Conservation (phyloP, 257 asterid species). For the Fraxinus anomala region DNA sequence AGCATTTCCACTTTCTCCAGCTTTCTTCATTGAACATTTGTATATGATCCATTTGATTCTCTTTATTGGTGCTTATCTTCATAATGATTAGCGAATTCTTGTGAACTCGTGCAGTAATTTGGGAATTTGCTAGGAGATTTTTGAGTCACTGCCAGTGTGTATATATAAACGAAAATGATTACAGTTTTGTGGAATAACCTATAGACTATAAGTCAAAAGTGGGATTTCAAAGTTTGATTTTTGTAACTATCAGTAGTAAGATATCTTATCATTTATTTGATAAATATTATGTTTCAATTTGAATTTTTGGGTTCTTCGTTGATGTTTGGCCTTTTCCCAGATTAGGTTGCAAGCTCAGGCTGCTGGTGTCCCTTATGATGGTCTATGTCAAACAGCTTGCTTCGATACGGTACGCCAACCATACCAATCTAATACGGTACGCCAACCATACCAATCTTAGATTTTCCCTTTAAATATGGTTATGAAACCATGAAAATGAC, state of each 20-base stretch:
- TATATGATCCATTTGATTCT: constrained; percentile 6
- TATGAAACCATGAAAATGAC: not conserved
- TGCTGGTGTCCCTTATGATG: constrained; percentile 64
- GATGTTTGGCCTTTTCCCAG: constrained; percentile 40
- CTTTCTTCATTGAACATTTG: not conserved
- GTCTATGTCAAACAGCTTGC: constrained; percentile 34
- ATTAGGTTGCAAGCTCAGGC: constrained; percentile 95
- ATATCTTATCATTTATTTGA: not conserved
- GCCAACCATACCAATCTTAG: constrained; percentile 4
- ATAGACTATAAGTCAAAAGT: not conserved
- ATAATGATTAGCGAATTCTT: not conserved
- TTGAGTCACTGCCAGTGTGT: not conserved
- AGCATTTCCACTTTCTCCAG: not conserved
- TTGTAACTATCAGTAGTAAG: not conserved
- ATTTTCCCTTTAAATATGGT: not conserved
- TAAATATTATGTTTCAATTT: not conserved
- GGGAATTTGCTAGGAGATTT: not conserved
- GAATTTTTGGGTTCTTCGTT: not conserved
- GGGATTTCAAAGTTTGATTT: not conserved
- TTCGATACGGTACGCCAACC: constrained; percentile 29
- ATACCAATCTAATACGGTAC: constrained; percentile 29
- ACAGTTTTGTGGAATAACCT: not conserved
- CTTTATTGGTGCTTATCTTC: not conserved
- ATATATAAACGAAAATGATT: not conserved
- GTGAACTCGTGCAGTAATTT: not conserved